phyloP scores from a whole-genome alignment of 441 rosid genomes.

The Adansonia rubrostipa region DNA sequence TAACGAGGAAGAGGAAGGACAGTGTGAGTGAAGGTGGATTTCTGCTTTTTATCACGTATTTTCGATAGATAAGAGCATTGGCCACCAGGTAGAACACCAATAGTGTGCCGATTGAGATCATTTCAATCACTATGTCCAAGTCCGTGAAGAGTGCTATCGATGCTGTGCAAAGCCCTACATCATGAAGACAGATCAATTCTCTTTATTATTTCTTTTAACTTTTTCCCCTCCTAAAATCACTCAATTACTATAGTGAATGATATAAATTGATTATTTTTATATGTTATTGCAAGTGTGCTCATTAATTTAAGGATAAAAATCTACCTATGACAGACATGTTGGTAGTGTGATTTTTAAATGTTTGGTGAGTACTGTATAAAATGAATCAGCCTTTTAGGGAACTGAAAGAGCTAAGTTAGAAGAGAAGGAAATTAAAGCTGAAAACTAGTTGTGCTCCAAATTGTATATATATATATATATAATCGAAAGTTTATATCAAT shows the following conservation, averaged over 20 bases:
- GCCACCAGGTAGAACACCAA: conserved; percentile 87
- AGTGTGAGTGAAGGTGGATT: conserved; percentile 59
- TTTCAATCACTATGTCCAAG: conserved; percentile 60
- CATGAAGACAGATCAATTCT: conserved; percentile 3
- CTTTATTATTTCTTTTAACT: neutral
- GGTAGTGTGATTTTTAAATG: neutral
- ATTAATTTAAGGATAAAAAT: neutral
- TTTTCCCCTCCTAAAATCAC: neutral
- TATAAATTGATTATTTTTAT: neutral
- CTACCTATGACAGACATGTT: neutral
- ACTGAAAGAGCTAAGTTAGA: neutral
- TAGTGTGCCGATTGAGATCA: conserved; percentile 80
- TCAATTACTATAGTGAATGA: neutral
- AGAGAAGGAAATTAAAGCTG: neutral
- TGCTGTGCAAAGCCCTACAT: conserved; percentile 88
- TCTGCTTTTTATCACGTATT: conserved; percentile 52
- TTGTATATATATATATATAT: neutral
- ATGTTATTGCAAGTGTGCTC: neutral
- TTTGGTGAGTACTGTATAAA: neutral
- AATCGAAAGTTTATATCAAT: too few species aligned
- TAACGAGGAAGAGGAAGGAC: conserved; percentile 66
- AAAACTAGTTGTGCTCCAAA: too few species aligned
- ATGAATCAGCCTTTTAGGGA: neutral
- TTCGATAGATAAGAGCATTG: conserved; percentile 78
- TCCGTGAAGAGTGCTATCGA: conserved; percentile 86